These are phyloP conservation scores for Sporisorium graminicola DNA, from an alignment of 1,284 basidiomycete species.

Conservation along the genomic window DNA sequence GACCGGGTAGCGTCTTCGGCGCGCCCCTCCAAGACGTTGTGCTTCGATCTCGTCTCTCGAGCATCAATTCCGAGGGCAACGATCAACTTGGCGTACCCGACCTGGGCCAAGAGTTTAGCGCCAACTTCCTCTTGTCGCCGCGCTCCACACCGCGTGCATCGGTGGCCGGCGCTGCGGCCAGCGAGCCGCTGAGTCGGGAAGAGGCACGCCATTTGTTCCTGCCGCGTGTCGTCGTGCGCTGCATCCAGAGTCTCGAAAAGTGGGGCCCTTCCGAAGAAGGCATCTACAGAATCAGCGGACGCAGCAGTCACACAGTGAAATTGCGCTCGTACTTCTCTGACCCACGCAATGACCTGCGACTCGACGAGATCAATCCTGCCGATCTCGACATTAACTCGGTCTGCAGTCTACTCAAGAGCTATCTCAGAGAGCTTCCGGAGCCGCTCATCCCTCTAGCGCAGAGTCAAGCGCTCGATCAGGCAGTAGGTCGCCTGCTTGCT, in stretches of 20 bases:
- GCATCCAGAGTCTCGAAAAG: conserved; percentile 62
- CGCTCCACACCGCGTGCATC: conserved; percentile 28
- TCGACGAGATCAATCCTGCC: conserved; percentile 60
- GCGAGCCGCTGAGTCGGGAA: conserved; percentile 29
- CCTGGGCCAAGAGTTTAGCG: conserved; percentile 41
- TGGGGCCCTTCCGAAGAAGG: conserved; percentile 66
- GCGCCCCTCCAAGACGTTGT: conserved; percentile 59
- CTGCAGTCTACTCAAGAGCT: conserved; percentile 66
- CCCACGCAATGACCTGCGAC: conserved; percentile 48
- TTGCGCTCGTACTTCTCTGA: conserved; percentile 55
- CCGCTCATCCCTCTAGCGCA: conserved; percentile 41
- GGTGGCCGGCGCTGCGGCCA: conserved; percentile 6
- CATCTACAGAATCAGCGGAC: conserved; percentile 65
- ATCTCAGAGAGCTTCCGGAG: conserved; percentile 64
- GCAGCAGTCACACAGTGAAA: conserved; percentile 62
- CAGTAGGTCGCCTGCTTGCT: conserved; percentile 19
- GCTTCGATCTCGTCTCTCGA: conserved; percentile 43
- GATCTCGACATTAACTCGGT: conserved; percentile 68
- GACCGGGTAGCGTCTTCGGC: conserved; percentile 49
- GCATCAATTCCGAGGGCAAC: neutral
- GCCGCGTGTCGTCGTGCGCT: conserved; percentile 62
- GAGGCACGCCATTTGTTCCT: conserved; percentile 54
- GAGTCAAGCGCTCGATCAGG: conserved; percentile 36
- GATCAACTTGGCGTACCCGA: conserved; percentile 46
- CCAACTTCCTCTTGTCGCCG: conserved; percentile 32